Evolutionary conservation across 139 green algal species (phyloP).

Genomic region (Trebouxia sp.): DNA sequence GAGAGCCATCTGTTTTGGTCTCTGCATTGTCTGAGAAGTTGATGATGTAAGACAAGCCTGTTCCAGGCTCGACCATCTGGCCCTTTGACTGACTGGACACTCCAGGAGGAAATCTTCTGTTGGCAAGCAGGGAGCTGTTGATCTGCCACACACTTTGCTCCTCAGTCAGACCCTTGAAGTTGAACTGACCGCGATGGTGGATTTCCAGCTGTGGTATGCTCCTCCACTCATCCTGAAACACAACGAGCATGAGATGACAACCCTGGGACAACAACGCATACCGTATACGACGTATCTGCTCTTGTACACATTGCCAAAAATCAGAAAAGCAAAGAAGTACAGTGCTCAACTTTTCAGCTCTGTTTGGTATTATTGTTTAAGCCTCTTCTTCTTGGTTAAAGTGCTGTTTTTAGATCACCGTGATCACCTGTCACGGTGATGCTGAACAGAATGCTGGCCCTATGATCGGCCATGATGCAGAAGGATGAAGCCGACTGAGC

Average conservation of each 20-base stretch:
- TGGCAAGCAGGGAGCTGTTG: slow-evolving; percentile 9
- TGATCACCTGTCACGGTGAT: too few species aligned
- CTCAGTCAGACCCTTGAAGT: slow-evolving; percentile 20
- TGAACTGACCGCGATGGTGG: slow-evolving; percentile 10
- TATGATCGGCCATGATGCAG: too few species aligned
- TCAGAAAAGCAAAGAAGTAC: background rate
- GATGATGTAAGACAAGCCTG: slow-evolving; percentile 17
- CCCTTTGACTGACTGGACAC: background rate
- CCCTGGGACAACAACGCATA: too few species aligned
- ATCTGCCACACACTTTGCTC: slow-evolving; percentile 15
- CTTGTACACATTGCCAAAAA: too few species aligned
- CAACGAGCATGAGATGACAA: too few species aligned
- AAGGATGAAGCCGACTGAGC: too few species aligned
- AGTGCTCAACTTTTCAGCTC: background rate
- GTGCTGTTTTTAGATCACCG: too few species aligned
- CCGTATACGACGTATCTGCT: too few species aligned
- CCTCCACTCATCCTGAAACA: slow-evolving; percentile 23
- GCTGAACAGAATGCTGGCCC: too few species aligned
- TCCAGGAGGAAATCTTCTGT: background rate
- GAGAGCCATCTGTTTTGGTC: too few species aligned
- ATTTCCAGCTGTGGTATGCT: slow-evolving; percentile 17
- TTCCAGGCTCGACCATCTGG: background rate
- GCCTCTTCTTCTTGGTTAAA: too few species aligned
- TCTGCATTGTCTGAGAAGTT: slow-evolving; percentile 17
- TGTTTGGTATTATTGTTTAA: too few species aligned